These are phyloP conservation scores for Waitea zeae DNA, from an alignment of 1,284 basidiomycete species.

Conservation along the genomic window DNA sequence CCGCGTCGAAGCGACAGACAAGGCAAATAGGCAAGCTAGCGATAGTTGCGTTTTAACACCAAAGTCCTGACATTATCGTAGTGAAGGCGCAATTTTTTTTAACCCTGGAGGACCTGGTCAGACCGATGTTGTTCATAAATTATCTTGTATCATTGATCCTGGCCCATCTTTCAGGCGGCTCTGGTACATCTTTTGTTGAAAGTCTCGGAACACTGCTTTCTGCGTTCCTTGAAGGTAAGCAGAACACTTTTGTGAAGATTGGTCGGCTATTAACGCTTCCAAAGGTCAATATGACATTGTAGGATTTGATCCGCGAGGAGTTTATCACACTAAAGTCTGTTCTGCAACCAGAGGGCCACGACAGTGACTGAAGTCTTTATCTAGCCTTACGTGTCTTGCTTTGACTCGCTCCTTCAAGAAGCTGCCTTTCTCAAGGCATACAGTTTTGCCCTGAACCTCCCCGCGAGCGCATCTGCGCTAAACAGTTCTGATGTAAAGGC, in stretches of 20 bases:
- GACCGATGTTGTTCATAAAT: not conserved
- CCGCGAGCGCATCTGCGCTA: conserved; percentile 1
- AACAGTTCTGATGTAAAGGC: too few relatives aligned
- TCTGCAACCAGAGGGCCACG: too few relatives aligned
- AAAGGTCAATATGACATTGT: conserved; percentile 2
- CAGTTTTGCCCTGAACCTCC: not conserved
- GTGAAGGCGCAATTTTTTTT: conserved; percentile 1
- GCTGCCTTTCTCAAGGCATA: not conserved
- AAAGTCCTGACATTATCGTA: not conserved
- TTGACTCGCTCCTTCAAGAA: not conserved
- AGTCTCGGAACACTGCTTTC: not conserved
- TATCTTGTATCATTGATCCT: not conserved
- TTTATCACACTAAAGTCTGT: too few relatives aligned
- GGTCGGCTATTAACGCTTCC: too few relatives aligned
- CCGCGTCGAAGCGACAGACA: not conserved
- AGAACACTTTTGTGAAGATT: not conserved
- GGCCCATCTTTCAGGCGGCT: not conserved
- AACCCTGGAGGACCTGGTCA: conserved; percentile 3
- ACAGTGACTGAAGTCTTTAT: too few relatives aligned
- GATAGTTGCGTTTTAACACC: not conserved
- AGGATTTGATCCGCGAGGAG: conserved; percentile 1
- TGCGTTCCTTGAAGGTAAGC: not conserved
- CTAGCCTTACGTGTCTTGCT: conserved; percentile 1
- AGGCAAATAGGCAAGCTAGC: not conserved
- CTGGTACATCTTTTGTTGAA: not conserved